These are phyloP conservation scores for Populus ilicifolia DNA, from an alignment of 345 rosid species.

Conservation along the genomic window DNA sequence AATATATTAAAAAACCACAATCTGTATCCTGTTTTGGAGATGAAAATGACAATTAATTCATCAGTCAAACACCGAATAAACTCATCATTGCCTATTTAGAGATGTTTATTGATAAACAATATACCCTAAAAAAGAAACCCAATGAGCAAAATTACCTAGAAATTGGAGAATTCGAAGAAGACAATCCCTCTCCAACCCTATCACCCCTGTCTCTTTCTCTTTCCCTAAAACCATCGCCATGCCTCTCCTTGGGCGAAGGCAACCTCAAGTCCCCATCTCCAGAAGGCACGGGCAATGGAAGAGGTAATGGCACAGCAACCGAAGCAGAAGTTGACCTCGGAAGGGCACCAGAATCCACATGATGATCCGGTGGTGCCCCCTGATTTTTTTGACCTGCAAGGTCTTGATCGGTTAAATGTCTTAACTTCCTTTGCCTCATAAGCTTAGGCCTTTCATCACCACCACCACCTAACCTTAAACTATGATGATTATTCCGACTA, in stretches of 20 bases:
- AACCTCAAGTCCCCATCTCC: slow-evolving; percentile 36
- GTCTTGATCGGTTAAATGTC: slow-evolving; percentile 53
- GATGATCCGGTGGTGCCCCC: background rate
- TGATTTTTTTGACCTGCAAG: slow-evolving; percentile 7
- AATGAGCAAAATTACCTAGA: slow-evolving; percentile 30
- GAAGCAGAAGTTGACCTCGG: slow-evolving; percentile 33
- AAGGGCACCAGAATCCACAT: slow-evolving; percentile 11
- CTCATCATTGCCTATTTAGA: background rate
- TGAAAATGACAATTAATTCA: background rate
- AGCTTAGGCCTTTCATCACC: slow-evolving; percentile 28
- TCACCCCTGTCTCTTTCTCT: slow-evolving; percentile 22
- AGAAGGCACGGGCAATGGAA: slow-evolving; percentile 56
- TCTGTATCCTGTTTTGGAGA: background rate
- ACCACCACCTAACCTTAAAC: background rate
- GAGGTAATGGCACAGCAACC: slow-evolving; percentile 39
- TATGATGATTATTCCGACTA: background rate
- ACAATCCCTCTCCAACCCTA: slow-evolving; percentile 32
- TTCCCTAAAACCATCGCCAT: slow-evolving; percentile 25
- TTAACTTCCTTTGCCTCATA: slow-evolving; percentile 52
- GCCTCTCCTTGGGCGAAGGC: slow-evolving; percentile 38
- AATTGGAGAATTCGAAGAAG: slow-evolving; percentile 31
- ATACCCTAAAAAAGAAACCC: background rate
- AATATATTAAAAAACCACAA: background rate
- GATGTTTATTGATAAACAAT: background rate
- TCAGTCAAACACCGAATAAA: background rate